Base-by-base conservation (phyloP, 1,139 yeast species). In the Yamadazyma oceani region DNA sequence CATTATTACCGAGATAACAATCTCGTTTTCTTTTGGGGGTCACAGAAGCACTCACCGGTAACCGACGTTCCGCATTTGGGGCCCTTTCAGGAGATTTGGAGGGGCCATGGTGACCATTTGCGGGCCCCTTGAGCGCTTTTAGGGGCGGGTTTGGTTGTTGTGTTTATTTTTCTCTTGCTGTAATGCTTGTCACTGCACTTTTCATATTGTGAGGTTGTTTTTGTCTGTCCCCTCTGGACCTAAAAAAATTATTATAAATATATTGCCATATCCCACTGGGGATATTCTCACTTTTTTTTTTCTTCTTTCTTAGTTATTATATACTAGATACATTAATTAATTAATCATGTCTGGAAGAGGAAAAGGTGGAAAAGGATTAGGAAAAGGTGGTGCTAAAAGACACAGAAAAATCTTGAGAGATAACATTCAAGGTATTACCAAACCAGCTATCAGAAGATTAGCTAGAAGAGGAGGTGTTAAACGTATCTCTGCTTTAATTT, bases 381-480 rank as follows among this genome's bases (percentile, higher is more conserved):
- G 97, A 66, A 90, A 92, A 77, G 97, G 92, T 76, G 97, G 97
- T 79, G 97, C 98, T 62, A 92, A 92, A 84, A 92, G 97, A 78
- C 98, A 92, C 89, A 87, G 97, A 84, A 90, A 90, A 87, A 88
- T 92, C 75, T 81, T 90, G 60, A 89, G 97, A 81, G 98, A 92
- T 73, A 92, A 92, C 90, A 90, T 92, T 57, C 97, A 90, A 78
- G 98, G 98, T 80, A 90, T 92, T 67, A 92, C 98, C 52, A 92
- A 92, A 82, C 98, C 98, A 68, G 98, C 98, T 63, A 92, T 92
- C 69, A 89, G 98, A 80, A 90, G 98, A 86, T 85, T 92, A 64
- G 98, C 98, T 46, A 90, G 98, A 84, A 89, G 98, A 87, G 98
- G 98, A 78, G 98, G 98, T 87, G 98, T 92, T 66, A 92, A 92